phyloP scores from a whole-genome alignment of 441 rosid genomes.

The Populus hybrid region DNA sequence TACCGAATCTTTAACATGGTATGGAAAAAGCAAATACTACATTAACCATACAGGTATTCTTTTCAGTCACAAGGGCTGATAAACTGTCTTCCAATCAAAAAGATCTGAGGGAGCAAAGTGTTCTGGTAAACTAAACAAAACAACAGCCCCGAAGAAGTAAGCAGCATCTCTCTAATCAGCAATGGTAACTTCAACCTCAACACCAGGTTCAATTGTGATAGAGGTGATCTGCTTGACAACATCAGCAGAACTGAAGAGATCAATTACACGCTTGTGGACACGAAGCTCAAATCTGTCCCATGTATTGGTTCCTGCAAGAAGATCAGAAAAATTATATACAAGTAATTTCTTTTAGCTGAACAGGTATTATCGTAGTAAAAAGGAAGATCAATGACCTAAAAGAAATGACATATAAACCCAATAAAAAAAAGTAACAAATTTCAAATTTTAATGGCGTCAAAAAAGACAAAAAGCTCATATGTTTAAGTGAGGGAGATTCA shows the following conservation, averaged over 20 bases:
- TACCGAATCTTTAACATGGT: conserved; percentile 16
- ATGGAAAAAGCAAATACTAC: conserved; percentile 15
- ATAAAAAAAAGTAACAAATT: background rate
- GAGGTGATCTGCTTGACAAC: conserved; percentile 49
- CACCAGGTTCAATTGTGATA: conserved; percentile 45
- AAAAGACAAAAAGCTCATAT: no score
- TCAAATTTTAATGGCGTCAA: no score
- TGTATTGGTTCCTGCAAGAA: conserved; percentile 38
- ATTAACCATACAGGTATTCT: conserved; percentile 7
- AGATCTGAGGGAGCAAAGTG: background rate
- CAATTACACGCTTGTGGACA: conserved; percentile 48
- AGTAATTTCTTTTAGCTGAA: background rate
- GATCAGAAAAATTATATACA: conserved; percentile 1
- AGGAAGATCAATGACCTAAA: background rate
- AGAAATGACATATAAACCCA: background rate
- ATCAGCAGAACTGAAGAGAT: conserved; percentile 41
- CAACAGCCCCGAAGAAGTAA: conserved; percentile 1
- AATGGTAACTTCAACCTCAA: conserved; percentile 45
- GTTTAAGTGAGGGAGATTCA: no score
- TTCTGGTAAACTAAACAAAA: conserved; percentile 17
- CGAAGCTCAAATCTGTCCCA: conserved; percentile 47
- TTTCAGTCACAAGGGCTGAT: background rate
- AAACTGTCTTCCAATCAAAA: conserved; percentile 10
- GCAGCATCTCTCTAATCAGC: conserved; percentile 32
- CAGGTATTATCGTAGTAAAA: background rate